A percentile compares a stretch with the other conserved stretches of the same genome.
Conservation (phyloP, 2,329 filamentous ascomycete genomes). For the Calonectria leucothoes region DNA sequence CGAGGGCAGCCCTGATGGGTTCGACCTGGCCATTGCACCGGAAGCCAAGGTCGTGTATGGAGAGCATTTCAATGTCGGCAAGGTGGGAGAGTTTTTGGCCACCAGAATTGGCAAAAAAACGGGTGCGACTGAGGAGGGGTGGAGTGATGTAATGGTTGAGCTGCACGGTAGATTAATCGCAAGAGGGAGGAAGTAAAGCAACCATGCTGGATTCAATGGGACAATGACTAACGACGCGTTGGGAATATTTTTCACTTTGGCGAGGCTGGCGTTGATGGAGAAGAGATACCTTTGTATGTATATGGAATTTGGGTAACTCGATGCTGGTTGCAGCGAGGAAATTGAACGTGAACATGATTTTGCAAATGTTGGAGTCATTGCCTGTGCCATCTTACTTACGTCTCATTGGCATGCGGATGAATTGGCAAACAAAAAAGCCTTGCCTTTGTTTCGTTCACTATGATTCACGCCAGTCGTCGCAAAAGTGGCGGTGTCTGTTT, state of each 20-base stretch:
- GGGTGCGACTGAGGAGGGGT: conserved; percentile 53
- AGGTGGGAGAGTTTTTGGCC: conserved; percentile 78
- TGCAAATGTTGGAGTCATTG: not conserved
- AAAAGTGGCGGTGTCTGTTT: not conserved
- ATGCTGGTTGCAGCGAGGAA: conserved; percentile 18
- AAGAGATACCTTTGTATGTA: conserved; percentile 39
- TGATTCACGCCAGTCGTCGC: not conserved
- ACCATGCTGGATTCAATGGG: conserved; percentile 22
- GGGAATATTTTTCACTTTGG: conserved; percentile 24
- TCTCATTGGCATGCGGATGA: not conserved
- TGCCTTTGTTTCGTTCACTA: not conserved
- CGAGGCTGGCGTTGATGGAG: conserved; percentile 35
- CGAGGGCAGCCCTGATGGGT: conserved; percentile 56
- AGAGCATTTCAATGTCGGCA: conserved; percentile 79
- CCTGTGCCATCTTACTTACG: not conserved
- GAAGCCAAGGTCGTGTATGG: conserved; percentile 78
- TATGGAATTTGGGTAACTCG: conserved; percentile 11
- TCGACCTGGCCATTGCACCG: conserved; percentile 66
- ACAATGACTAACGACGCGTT: conserved; percentile 46
- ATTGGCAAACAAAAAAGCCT: not conserved
- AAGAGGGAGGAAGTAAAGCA: conserved; percentile 61
- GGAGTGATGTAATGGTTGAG: conserved; percentile 68
- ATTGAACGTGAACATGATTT: conserved; percentile 14
- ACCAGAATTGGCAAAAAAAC: conserved; percentile 61
- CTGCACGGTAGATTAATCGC: conserved; percentile 66